Percentiles rank a stretch among this genome's conserved stretches.
phyloP scores from a whole-genome alignment of 768 basidiomycete genomes.

The Pleurotus ostreatus region DNA sequence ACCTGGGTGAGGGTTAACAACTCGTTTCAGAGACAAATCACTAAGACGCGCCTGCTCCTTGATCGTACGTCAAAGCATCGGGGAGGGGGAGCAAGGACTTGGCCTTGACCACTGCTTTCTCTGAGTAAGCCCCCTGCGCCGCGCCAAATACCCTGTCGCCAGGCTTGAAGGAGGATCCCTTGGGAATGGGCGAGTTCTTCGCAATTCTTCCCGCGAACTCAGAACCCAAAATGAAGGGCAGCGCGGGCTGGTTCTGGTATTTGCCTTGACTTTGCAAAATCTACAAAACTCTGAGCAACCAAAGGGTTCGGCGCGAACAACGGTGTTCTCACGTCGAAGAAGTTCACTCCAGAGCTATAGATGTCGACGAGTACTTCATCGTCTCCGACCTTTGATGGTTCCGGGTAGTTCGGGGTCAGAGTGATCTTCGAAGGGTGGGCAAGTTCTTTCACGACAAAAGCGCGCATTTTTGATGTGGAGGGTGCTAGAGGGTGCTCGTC shows the following conservation, averaged over 20 bases:
- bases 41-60: slow-evolving; percentile 66
- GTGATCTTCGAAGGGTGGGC: slow-evolving; percentile 64
- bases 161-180: slow-evolving; percentile 69
- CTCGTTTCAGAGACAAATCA: background rate
- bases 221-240: slow-evolving; percentile 81
- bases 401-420: slow-evolving; percentile 50
- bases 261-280: slow-evolving; percentile 88
- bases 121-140: slow-evolving; percentile 76
- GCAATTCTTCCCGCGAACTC: slow-evolving; percentile 85
- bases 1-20: slow-evolving; percentile 35
- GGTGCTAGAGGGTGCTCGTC: background rate
- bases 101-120: slow-evolving; percentile 59
- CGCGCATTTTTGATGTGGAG: slow-evolving; percentile 53
- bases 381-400: slow-evolving; percentile 40
- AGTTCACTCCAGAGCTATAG: slow-evolving; percentile 72
- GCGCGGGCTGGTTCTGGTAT: slow-evolving; percentile 78
- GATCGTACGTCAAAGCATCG: slow-evolving; percentile 70
- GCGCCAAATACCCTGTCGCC: slow-evolving; percentile 91
- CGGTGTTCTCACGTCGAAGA: slow-evolving; percentile 54
- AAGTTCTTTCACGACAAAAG: slow-evolving; percentile 68
- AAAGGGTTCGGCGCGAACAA: too few species aligned
- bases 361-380: slow-evolving; percentile 72
- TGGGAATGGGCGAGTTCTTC: slow-evolving; percentile 67
- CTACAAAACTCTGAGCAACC: slow-evolving; percentile 24
- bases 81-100: slow-evolving; percentile 62